Percentiles rank a stretch among this genome's conserved stretches.
Conservation (phyloP, 2,329 filamentous ascomycete species). For the Trichophyton simii region DNA sequence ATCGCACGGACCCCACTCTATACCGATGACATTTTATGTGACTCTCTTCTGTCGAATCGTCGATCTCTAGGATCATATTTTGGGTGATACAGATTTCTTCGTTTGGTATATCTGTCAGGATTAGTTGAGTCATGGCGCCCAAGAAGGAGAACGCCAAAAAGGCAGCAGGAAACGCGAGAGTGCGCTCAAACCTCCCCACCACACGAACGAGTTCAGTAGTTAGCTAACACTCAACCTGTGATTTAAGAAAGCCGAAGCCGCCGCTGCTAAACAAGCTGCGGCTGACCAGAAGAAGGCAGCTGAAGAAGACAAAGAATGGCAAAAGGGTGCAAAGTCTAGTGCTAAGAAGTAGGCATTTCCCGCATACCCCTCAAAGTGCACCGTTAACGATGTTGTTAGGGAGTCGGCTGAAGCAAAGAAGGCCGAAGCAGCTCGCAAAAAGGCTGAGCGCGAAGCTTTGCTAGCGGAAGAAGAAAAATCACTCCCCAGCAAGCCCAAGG, state of each 20-base stretch:
- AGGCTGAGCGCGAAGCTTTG: slow-evolving; percentile 78
- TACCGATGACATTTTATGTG: background rate
- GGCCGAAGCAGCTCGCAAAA: slow-evolving; percentile 70
- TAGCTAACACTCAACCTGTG: background rate
- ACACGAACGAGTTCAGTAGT: background rate
- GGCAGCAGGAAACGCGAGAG: slow-evolving; percentile 63
- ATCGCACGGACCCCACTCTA: background rate
- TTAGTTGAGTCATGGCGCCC: slow-evolving; percentile 49
- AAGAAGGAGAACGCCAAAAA: slow-evolving; percentile 83
- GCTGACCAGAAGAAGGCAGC: slow-evolving; percentile 54
- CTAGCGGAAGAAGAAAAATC: slow-evolving; percentile 70
- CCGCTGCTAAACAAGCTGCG: slow-evolving; percentile 63
- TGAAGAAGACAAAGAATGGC: slow-evolving; percentile 65
- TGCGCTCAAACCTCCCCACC: slow-evolving; percentile 16
- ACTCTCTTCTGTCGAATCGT: background rate
- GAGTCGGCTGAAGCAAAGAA: slow-evolving; percentile 76
- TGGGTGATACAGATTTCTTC: background rate
- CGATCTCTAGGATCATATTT: background rate
- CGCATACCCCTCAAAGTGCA: slow-evolving; percentile 3
- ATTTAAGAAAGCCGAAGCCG: slow-evolving; percentile 68
- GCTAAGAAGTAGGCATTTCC: slow-evolving; percentile 65
- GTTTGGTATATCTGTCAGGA: no score
- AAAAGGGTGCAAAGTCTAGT: slow-evolving; percentile 70
- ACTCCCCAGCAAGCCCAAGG: slow-evolving; percentile 49
- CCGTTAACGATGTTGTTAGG: slow-evolving; percentile 35